Percentiles rank a stretch among this genome's conserved stretches.
phyloP scores from a whole-genome alignment of 169 alveolate genomes.

The Neospora caninum region DNA sequence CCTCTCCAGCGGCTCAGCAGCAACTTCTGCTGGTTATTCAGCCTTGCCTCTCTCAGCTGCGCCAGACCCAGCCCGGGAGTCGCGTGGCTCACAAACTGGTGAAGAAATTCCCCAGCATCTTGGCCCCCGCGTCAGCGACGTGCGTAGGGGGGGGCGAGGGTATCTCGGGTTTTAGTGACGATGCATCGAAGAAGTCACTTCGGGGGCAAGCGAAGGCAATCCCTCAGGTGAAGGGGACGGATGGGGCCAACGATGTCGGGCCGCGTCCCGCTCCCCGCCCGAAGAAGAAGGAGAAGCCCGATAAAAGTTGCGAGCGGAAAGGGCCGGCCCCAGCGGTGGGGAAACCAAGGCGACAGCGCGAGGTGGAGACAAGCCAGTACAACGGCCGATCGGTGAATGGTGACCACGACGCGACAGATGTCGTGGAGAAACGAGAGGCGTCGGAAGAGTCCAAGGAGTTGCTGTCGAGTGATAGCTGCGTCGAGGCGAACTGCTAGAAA shows the following conservation, averaged over 20 bases:
- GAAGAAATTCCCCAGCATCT: constrained; percentile 9
- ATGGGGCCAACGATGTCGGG: not conserved
- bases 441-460: too few species aligned
- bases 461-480: too few species aligned
- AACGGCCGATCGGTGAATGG: too few species aligned
- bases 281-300: not conserved
- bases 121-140: not conserved
- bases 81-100: constrained; percentile 25
- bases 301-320: not conserved
- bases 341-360: not conserved
- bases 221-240: not conserved
- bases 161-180: not conserved
- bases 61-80: constrained; percentile 8
- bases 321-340: not conserved
- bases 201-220: not conserved
- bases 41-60: constrained; percentile 26
- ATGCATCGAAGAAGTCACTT: not conserved
- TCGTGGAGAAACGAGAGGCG: too few species aligned
- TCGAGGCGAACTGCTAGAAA: too few species aligned
- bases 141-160: not conserved
- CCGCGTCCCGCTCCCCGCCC: not conserved
- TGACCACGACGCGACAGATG: too few species aligned
- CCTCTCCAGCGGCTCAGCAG: constrained; percentile 19
- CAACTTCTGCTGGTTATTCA: not conserved
- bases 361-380: too few species aligned